Evolutionary conservation across 2,329 filamentous ascomycete species (phyloP), one percentile per base, ranked within the genome.

Genomic region (Thermochaetoides dissita): DNA sequence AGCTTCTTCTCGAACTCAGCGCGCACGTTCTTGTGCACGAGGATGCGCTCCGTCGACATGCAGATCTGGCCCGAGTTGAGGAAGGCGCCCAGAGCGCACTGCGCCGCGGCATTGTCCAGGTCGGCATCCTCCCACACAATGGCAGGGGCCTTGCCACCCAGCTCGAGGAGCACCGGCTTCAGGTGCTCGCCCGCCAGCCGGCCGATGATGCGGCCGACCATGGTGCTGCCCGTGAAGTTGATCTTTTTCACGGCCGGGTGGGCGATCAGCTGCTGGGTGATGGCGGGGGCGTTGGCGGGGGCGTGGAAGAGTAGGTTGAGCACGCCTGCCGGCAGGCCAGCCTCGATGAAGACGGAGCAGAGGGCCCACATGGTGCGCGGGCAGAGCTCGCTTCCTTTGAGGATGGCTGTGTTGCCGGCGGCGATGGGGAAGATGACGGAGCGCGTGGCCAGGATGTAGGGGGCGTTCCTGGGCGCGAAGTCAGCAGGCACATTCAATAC

Each of bases 61-160:
- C 86, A 93, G 37, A 91, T 76, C 63, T 94, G 86, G 0, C 86
- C 86, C 2, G 68, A 67, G 57, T 89, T 74, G 46, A 85, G 54
- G 55, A 88, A 87, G 0, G 83, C 68, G 3, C 84, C 85, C 1
- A 81, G 58, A 0, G 76, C 76, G 51, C 80, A 84, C 52, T 77
- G 72, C 9, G 67, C 59, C 0, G 83, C 86, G 0, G 86, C 84
- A 24, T 74, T 67, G 30, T 81, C 70, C 34, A 94, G 57, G 54
- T 94, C 74, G 10, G 86, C 85, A 58, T 94, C 86, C 39, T 84
- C 79, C 58, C 82, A 76, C 1, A 94, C 77, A 46, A 94, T 80
- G 2, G 82, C 78, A 0, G 77, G 76, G 0, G 82, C 81, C 59
- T 94, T 94, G 37, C 86, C 86, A 3, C 87, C 86, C 1, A 94